Evolutionary conservation across 1,284 basidiomycete genomes (phyloP).

Genomic region (Cryptococcus sp.): DNA sequence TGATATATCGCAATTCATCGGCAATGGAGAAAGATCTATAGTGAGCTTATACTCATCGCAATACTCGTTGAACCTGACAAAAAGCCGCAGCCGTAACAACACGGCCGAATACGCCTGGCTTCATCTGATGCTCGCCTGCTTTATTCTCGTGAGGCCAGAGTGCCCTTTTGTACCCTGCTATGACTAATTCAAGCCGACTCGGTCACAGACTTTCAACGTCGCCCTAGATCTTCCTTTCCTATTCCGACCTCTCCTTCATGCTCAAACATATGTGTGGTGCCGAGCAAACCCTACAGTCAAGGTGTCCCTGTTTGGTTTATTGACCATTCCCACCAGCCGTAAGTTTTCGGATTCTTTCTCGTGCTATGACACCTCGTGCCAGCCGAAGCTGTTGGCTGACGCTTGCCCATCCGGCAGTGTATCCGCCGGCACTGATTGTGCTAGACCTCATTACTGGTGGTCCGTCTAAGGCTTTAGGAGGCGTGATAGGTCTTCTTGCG

Average conservation of each 20-base stretch:
- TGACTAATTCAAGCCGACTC: conserved; percentile 20
- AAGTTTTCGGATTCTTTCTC: conserved; percentile 16
- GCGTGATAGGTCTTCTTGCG: conserved; percentile 43
- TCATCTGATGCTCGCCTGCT: conserved; percentile 36
- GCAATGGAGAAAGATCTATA: conserved; percentile 41
- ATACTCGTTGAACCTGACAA: not conserved
- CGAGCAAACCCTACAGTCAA: conserved; percentile 46
- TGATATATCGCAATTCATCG: conserved; percentile 49
- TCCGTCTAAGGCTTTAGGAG: conserved; percentile 35
- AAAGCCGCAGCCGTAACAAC: conserved; percentile 30
- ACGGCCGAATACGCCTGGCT: conserved; percentile 50
- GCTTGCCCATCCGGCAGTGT: conserved; percentile 31
- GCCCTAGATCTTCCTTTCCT: conserved; percentile 41
- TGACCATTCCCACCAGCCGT: conserved; percentile 50
- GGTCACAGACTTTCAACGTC: conserved; percentile 25
- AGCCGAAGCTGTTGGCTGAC: not conserved
- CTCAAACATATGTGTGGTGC: conserved; percentile 51
- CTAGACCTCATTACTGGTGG: conserved; percentile 47
- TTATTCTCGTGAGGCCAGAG: conserved; percentile 31
- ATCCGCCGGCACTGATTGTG: conserved; percentile 42
- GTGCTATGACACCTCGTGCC: not conserved
- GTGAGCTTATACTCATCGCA: conserved; percentile 22
- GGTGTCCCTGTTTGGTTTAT: conserved; percentile 49
- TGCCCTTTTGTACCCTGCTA: not conserved
- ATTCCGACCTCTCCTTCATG: conserved; percentile 47